Conservation (phyloP, 768 basidiomycete genomes). For the Leccinum uliginosum region DNA sequence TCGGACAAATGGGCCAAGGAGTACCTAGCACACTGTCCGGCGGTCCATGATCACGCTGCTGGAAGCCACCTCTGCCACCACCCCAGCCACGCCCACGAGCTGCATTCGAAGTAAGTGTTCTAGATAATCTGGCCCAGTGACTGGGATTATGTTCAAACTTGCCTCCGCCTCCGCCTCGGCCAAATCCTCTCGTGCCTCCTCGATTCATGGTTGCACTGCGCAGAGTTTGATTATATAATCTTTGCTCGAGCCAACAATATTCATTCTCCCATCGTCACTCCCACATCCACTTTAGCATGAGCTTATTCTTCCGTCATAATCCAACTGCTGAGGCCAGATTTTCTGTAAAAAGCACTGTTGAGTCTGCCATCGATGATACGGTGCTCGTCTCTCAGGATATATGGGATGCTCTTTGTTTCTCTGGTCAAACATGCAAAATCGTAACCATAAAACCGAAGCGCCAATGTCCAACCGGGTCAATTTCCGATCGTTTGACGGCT, state of each 20-base stretch:
- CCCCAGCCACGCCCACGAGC: constrained; percentile 66
- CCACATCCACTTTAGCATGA: constrained; percentile 23
- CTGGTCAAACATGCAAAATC: constrained; percentile 7
- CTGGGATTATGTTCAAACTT: constrained; percentile 1
- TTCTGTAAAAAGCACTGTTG: constrained; percentile 13
- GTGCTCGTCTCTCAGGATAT: constrained; percentile 31
- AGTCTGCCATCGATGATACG: constrained; percentile 17
- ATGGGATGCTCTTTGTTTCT: constrained; percentile 28
- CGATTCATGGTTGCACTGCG: constrained; percentile 40
- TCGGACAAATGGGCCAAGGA: background rate
- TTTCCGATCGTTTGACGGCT: constrained; percentile 1
- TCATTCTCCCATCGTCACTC: background rate
- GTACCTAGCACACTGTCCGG: constrained; percentile 75
- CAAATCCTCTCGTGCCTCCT: constrained; percentile 49
- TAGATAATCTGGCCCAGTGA: background rate
- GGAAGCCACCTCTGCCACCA: constrained; percentile 65
- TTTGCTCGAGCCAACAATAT: background rate
- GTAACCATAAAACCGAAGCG: constrained; percentile 25
- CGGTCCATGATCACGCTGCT: constrained; percentile 70
- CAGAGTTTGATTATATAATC: constrained; percentile 23
- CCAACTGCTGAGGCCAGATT: constrained; percentile 27
- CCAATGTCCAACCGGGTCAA: constrained; percentile 1
- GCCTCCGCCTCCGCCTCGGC: constrained; percentile 58
- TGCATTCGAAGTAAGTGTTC: constrained; percentile 13
- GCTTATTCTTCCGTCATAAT: constrained; percentile 32